phyloP scores from a whole-genome alignment of 2,329 filamentous ascomycete genomes.

The Alternaria gaisen region DNA sequence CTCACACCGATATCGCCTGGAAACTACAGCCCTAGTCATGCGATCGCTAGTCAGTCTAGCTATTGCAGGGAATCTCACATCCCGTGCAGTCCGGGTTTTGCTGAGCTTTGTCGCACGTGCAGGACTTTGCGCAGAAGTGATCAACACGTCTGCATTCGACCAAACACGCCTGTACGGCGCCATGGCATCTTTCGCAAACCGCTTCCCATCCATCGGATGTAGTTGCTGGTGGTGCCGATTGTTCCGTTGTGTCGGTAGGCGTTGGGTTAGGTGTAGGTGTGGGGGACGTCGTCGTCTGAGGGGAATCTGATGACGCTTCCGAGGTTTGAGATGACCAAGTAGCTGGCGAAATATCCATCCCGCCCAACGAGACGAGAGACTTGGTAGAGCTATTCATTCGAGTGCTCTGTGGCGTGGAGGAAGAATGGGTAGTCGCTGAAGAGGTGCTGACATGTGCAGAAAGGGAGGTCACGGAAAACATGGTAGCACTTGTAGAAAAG shows the following conservation, averaged over 20 bases:
- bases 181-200: neutral
- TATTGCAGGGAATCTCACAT: neutral
- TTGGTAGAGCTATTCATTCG: rapidly evolving
- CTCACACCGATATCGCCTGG: neutral
- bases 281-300: neutral
- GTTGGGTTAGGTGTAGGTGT: neutral
- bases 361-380: neutral
- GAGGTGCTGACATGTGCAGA: neutral
- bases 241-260: neutral
- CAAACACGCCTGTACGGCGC: neutral
- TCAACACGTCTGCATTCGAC: neutral
- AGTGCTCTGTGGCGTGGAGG: neutral
- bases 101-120: neutral
- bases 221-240: neutral
- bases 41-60: neutral
- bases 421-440: neutral
- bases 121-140: neutral
- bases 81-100: neutral
- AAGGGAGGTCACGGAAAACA: neutral
- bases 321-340: neutral
- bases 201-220: neutral
- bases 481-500: neutral
- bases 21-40: neutral
- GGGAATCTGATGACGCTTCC: neutral
- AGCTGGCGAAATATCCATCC: neutral